Base-by-base conservation (phyloP, 2,329 filamentous ascomycete genomes). In the Colletotrichum liriopes region DNA sequence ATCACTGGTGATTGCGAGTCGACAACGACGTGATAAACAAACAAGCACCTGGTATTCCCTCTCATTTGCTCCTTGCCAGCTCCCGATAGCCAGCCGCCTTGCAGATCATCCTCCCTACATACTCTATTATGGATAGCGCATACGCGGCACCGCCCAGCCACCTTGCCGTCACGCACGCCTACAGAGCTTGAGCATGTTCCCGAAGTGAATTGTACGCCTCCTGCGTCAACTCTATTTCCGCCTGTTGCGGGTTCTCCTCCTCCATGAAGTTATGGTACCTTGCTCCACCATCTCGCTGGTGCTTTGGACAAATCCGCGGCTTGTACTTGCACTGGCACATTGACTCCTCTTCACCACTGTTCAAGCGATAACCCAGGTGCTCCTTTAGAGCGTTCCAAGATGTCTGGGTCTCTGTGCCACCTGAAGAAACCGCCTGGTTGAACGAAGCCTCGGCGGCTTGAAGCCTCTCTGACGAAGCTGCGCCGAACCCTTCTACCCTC, bases 181-280 rank as follows among this genome's bases (percentile, higher is more conserved):
- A 26, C n/a, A 51, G 43, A 8, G 8, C 20, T 43, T 23, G 18
- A 39, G 45, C 60, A 41, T 51, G 54, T n/a, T 18, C 43, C 45
- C 43, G 47, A 37, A 70, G 54, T 41, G 23, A 45, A 6, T 54
- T 14, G 29, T 32, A 41, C 23, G 60, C 60, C 32, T 68, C 66
- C 60, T 54, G 52, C 47, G 70, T 58, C 65, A 72, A 60, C 54
- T 65, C 52, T 12, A 70, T 60, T 16, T 65, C 59, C 5, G 45
- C 65, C 16, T 59, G 29, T 37, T 29, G 39, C n/a, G 43, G 29
- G n/a, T 29, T 58, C 2, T 26, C 56, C 39, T 29, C 54, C 52
- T 63, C 52, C 65, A 72, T 59, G 32, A 72, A 69, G 69, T 72
- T 51, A 47, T 72, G 47, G 52, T 56, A 71, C 51, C 29, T 54